Base-by-base conservation (phyloP, 1,284 basidiomycete species). In the Cronartium quercuum region DNA sequence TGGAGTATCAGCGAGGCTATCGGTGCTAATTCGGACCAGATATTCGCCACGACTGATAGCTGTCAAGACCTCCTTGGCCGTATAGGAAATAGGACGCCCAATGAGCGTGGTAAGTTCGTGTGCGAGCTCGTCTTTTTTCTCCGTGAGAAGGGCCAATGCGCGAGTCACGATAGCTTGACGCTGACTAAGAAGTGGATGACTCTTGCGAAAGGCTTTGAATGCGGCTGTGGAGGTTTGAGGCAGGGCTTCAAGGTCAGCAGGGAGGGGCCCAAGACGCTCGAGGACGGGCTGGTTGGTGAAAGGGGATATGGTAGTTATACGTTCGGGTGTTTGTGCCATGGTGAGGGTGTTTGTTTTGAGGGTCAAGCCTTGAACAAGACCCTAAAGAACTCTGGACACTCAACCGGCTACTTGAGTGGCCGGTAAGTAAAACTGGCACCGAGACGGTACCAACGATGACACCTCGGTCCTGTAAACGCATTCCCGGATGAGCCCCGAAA, bases 61-160 rank as follows among this genome's bases (percentile, higher is more conserved):
- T 0, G 92, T 92, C 63, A 86, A 85, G 66, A 95, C 84, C 82
- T 98, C 94, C 6, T 91, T 91, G 38, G 87, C 83, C 55, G 85
- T 84, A 81, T 92, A 90, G 0, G 87, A 86, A 51, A 92, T 85
- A 0, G 93, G 93, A 64, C 93, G 92, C 77, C 91, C 91, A 88
- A 92, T 92, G 82, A 91, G 89, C 58, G 86, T 79, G 0, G 90
- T 88, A 70, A 92, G 84, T 80, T 96, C 93, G 76, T 86, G 81
- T 0, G 87, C 87, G n/a, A 93, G 85, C 71, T 89, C 86, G 71
- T 89, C 86, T 40, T 85, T 84, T 81, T 89, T 85, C 29, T 86
- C 86, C 80, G 88, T 87, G 81, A 95, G 91, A 79, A 89, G 89
- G 44, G 88, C 86, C 90, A 92, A 76, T 13, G 76, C 12, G 13